Percentiles rank a stretch among this genome's conserved stretches.
Evolutionary conservation across 129 eudicot genomes (phyloP).

Genomic region (Logfia minima): DNA sequence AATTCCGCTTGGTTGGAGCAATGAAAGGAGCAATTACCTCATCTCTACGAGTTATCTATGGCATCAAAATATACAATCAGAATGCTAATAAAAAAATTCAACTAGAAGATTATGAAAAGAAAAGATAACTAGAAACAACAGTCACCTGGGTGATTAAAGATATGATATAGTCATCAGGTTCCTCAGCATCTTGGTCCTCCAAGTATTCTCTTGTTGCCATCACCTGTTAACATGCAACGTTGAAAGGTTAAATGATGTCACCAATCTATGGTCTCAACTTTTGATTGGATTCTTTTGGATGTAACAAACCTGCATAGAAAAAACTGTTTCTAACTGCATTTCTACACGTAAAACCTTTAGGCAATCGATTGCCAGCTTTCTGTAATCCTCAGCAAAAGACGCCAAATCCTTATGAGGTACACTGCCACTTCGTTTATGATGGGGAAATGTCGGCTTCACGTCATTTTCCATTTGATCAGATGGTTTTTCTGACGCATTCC

Average conservation of each 20-base stretch:
- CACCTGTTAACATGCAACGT: slow-evolving; percentile 44
- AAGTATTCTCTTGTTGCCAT: slow-evolving; percentile 83
- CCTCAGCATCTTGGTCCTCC: slow-evolving; percentile 99
- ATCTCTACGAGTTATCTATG: slow-evolving; percentile 87
- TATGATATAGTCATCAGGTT: slow-evolving; percentile 93
- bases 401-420: slow-evolving; percentile 73
- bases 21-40: slow-evolving; percentile 94
- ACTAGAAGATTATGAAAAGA: neutral
- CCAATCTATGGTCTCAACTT: neutral
- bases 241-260: slow-evolving; percentile 6
- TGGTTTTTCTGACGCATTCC: slow-evolving; percentile 58
- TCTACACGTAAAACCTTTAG: slow-evolving; percentile 94
- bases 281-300: neutral
- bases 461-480: slow-evolving; percentile 50
- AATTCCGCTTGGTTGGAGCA: slow-evolving; percentile 75
- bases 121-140: slow-evolving; percentile 8
- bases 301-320: slow-evolving; percentile 80
- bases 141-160: slow-evolving; percentile 83
- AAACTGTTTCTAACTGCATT: slow-evolving; percentile 93
- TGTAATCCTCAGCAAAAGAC: slow-evolving; percentile 93
- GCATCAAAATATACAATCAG: slow-evolving; percentile 24
- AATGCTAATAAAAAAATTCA: neutral
- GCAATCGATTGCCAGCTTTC: slow-evolving; percentile 93
- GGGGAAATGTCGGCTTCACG: slow-evolving; percentile 36
- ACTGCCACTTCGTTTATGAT: slow-evolving; percentile 63